These are phyloP conservation scores for Ganoderma multipileum DNA, from an alignment of 1,284 basidiomycete species.

Conservation along the genomic window DNA sequence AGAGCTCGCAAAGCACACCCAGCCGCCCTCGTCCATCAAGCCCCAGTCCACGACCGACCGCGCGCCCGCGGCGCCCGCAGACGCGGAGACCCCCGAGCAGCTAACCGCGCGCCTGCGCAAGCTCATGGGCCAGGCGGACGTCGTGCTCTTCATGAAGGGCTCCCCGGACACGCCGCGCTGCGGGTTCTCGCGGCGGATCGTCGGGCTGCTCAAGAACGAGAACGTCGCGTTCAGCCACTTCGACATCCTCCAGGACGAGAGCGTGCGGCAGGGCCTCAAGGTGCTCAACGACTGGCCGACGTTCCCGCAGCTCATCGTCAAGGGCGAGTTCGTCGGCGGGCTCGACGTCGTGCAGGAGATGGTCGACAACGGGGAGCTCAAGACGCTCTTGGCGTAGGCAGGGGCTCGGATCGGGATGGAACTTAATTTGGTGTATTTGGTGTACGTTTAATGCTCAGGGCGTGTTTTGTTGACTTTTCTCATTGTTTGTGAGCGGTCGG, in stretches of 20 bases:
- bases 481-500: neutral
- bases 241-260: conserved; percentile 77
- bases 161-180: conserved; percentile 87
- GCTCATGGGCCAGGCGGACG: conserved; percentile 74
- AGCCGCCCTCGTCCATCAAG: conserved; percentile 45
- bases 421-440: neutral
- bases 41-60: conserved; percentile 50
- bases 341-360: conserved; percentile 72
- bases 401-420: neutral
- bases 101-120: conserved; percentile 65
- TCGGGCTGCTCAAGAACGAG: conserved; percentile 66
- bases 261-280: conserved; percentile 71
- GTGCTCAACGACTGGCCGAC: conserved; percentile 72
- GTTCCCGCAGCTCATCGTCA: conserved; percentile 70
- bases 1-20: conserved; percentile 65
- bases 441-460: conserved; percentile 4
- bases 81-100: conserved; percentile 67
- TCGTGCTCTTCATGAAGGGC: conserved; percentile 99
- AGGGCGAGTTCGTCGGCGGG: conserved; percentile 78
- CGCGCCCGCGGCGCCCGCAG: conserved; percentile 42
- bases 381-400: conserved; percentile 24
- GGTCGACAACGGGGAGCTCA: conserved; percentile 55
- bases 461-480: neutral
- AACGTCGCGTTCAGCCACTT: conserved; percentile 73
- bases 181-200: conserved; percentile 80